These are phyloP conservation scores for Saccharum officinarum DNA, from an alignment of 176 grass and related monocot species.

Conservation along the genomic window DNA sequence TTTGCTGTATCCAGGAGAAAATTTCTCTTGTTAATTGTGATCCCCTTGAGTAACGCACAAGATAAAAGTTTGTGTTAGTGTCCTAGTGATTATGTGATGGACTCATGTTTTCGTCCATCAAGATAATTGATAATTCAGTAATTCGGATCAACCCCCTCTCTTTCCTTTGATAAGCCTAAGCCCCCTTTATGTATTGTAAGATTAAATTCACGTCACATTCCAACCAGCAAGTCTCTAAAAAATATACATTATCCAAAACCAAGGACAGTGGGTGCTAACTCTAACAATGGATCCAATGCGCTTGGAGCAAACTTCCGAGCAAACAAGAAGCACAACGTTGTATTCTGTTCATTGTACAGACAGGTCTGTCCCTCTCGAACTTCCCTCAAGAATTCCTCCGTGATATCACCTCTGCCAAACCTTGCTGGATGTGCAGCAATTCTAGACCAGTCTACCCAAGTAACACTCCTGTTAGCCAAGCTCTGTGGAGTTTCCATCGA, in stretches of 20 bases:
- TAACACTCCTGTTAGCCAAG: constrained; percentile 85
- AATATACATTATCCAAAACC: constrained; percentile 45
- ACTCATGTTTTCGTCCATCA: constrained; percentile 13
- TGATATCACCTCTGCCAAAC: constrained; percentile 73
- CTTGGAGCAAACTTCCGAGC: constrained; percentile 91
- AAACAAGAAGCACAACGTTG: constrained; percentile 72
- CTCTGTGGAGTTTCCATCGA: constrained; percentile 66
- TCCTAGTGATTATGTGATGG: neutral
- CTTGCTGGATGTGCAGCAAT: constrained; percentile 91
- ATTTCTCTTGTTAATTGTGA: neutral
- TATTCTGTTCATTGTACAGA: constrained; percentile 68
- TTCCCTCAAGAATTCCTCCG: constrained; percentile 71
- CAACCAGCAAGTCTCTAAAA: neutral
- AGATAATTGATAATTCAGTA: neutral
- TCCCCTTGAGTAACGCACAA: neutral
- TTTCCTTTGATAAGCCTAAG: neutral
- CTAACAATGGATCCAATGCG: constrained; percentile 71
- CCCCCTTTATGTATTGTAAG: neutral
- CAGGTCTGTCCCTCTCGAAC: constrained; percentile 59
- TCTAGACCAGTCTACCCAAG: constrained; percentile 95
- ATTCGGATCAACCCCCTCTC: neutral
- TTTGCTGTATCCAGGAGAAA: constrained; percentile 29
- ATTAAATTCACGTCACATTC: neutral
- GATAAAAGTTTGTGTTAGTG: constrained; percentile 7
- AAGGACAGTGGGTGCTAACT: constrained; percentile 56